Evolutionary conservation across 2,329 filamentous ascomycete genomes (phyloP).

Genomic region (Trichophyton simii): DNA sequence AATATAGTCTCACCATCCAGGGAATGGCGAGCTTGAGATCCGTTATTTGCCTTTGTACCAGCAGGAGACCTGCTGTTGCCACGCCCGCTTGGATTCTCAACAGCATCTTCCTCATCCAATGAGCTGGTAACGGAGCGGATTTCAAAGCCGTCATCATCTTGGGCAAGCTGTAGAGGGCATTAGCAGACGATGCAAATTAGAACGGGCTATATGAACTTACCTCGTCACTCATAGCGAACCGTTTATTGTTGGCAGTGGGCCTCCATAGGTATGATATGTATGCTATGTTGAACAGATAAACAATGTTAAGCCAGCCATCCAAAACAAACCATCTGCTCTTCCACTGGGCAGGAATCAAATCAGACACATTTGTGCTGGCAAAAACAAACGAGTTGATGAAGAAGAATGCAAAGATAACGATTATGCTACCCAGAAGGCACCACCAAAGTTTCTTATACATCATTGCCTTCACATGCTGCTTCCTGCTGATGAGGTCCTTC

Average conservation of each 20-base stretch:
- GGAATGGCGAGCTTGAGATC: constrained; percentile 41
- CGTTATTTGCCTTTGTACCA: constrained; percentile 31
- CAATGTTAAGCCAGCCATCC: constrained; percentile 92
- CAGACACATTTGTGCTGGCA: constrained; percentile 67
- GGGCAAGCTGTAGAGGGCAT: constrained; percentile 52
- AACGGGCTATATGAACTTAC: constrained; percentile 28
- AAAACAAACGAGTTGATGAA: constrained; percentile 97
- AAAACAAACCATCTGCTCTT: constrained; percentile 94
- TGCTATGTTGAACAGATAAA: constrained; percentile 85
- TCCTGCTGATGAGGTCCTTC: constrained; percentile 88
- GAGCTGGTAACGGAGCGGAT: constrained; percentile 80
- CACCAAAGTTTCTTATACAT: constrained; percentile 99
- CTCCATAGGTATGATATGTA: constrained; percentile 95
- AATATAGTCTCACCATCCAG: constrained; percentile 91
- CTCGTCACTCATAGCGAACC: constrained; percentile 98
- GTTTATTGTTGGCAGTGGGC: constrained; percentile 87
- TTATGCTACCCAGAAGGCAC: constrained; percentile 82
- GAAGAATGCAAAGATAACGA: constrained; percentile 96
- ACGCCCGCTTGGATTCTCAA: constrained; percentile 12
- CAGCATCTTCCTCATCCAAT: constrained; percentile 50
- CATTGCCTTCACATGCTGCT: constrained; percentile 79
- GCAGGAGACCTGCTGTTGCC: constrained; percentile 26
- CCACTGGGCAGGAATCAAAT: constrained; percentile 95
- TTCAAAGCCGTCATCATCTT: constrained; percentile 97
- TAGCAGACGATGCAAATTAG: neutral